Percentiles rank a stretch among this genome's conserved stretches.
Conservation (phyloP, 371 early-diverging fungal species). For the Phascolomyces articulosus region DNA sequence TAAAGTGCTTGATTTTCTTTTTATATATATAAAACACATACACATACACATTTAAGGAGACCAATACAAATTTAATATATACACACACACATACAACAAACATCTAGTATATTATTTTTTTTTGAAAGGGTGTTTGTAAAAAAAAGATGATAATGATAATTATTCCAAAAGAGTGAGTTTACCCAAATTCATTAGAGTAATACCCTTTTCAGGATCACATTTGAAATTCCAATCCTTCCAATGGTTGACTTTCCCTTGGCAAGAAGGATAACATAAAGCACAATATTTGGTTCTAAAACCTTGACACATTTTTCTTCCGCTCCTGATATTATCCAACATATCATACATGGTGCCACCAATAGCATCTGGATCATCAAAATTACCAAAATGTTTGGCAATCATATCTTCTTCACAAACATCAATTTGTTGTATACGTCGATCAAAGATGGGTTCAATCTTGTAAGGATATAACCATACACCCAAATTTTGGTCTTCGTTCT, state of each 20-base stretch:
- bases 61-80: too few relatives aligned
- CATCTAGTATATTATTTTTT: too few relatives aligned
- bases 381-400: constrained; percentile 68
- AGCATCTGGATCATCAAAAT: constrained; percentile 50
- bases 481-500: constrained; percentile 62
- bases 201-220: constrained; percentile 59
- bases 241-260: constrained; percentile 57
- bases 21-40: neutral
- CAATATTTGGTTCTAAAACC: constrained; percentile 49
- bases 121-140: too few relatives aligned
- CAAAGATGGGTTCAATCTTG: constrained; percentile 58
- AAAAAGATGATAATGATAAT: too few relatives aligned
- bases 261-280: constrained; percentile 60
- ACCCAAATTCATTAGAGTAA: constrained; percentile 45
- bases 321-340: constrained; percentile 53
- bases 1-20: neutral
- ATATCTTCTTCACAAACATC: constrained; percentile 66
- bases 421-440: constrained; percentile 64
- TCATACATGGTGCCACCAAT: constrained; percentile 63
- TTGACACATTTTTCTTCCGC: constrained; percentile 46
- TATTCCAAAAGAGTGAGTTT: constrained; percentile 43
- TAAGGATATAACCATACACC: constrained; percentile 66
- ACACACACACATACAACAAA: too few relatives aligned
- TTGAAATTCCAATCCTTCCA: constrained; percentile 66
- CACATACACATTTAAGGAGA: too few relatives aligned